phyloP scores from a whole-genome alignment of 2,329 filamentous ascomycete species.

The Dactylellina cionopaga region DNA sequence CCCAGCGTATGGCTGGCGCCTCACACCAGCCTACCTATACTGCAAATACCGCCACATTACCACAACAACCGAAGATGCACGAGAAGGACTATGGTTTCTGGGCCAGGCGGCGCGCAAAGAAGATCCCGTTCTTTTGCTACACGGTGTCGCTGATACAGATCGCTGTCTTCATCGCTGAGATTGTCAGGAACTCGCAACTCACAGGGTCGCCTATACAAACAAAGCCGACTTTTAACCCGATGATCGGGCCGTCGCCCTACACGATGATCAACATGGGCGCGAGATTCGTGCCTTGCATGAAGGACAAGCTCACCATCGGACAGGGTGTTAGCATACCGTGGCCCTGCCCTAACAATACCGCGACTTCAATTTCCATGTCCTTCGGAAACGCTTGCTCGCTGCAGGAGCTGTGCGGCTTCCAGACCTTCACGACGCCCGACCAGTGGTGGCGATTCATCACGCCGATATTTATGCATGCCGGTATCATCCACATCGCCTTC shows the following conservation, averaged over 20 bases:
- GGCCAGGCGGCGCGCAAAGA: constrained; percentile 24
- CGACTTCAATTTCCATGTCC: constrained; percentile 63
- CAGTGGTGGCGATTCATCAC: constrained; percentile 98
- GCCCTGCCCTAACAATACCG: constrained; percentile 83
- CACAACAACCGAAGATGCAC: constrained; percentile 38
- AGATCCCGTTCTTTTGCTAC: constrained; percentile 66
- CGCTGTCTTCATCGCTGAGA: constrained; percentile 85
- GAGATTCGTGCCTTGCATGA: constrained; percentile 93
- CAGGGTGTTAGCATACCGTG: constrained; percentile 68
- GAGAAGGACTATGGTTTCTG: constrained; percentile 35
- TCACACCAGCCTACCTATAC: constrained; percentile 34
- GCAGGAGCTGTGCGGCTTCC: constrained; percentile 83
- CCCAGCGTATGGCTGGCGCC: constrained; percentile 50
- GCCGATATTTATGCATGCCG: constrained; percentile 94
- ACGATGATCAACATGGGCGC: constrained; percentile 97
- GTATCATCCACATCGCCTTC: constrained; percentile 93
- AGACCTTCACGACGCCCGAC: constrained; percentile 72
- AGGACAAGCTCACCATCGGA: constrained; percentile 75
- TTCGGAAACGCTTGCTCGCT: constrained; percentile 72
- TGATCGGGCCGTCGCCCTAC: constrained; percentile 93
- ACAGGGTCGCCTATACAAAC: constrained; percentile 63
- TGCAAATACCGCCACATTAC: constrained; percentile 25
- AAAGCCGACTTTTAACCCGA: constrained; percentile 88
- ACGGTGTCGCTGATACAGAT: constrained; percentile 79
- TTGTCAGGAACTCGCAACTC: constrained; percentile 80